Evolutionary conservation across 371 early-diverging fungal genomes (phyloP), one percentile per base, ranked within the genome.

Genomic region (Mortierella sp.): DNA sequence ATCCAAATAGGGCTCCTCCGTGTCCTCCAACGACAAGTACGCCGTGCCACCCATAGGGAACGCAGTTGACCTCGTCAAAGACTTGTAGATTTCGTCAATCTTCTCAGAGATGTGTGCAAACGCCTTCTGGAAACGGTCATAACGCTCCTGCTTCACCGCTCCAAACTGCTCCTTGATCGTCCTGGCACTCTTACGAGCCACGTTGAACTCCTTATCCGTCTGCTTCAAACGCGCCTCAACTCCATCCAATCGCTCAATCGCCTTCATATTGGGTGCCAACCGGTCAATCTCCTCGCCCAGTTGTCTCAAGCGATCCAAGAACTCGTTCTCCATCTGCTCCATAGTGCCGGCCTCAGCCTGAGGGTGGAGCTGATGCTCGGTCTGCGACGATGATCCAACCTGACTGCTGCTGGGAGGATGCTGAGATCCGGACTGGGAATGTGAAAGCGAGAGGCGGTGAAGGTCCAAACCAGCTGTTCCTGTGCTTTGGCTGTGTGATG

Each of bases 41-140:
- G 99, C 99, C 0, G 97, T 98, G 18, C 99, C 99, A 27, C 99
- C 98, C 76, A 95, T 80, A 0, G 98, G 97, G 86, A 96, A 95
- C 29, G 93, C 90, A 11, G 90, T 82, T 56, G 92, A 93, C 70
- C 91, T 93, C 6, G 99, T 99, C 21, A 99, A 91, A 63, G 97
- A 95, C 87, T 99, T 98, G 91, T 99, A 99, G 16, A 99, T 95
- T 70, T 90, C 92, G 88, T 97, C 98, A 83, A 99, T 98, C 63
- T 93, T 91, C 60, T 94, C 94, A 24, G 95, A 92, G 71, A 99
- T 95, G 81, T 98, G 98, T 65, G 92, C 93, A 90, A 95, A 99
- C n/a, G 99, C 98, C 46, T 90, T 91, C 75, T 93, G 91, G 88
- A 99, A 99, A 4, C 88, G 83, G 46, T 94, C 89, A 81, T 93